A percentile compares a stretch with the other conserved stretches of the same genome.
phyloP scores from a whole-genome alignment of 306 rosid genomes.

The Rubus idaeus region DNA sequence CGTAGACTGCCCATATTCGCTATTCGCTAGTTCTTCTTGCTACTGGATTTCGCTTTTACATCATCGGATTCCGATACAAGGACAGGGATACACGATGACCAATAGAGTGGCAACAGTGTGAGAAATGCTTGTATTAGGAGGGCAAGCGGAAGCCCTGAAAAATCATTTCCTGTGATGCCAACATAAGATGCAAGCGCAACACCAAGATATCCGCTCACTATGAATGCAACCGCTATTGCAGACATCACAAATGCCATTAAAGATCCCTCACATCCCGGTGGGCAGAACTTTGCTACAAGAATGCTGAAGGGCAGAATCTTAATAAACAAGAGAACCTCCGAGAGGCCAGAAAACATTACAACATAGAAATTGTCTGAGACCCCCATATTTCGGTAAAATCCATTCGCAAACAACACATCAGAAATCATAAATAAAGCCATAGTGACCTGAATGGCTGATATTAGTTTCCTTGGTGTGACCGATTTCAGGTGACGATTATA shows the following conservation, averaged over 20 bases:
- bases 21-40: constrained; percentile 28
- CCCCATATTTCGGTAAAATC: constrained; percentile 64
- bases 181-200: constrained; percentile 67
- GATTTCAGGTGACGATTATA: constrained; percentile 62
- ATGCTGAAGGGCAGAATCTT: constrained; percentile 85
- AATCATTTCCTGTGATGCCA: constrained; percentile 62
- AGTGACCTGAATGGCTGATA: constrained; percentile 59
- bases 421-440: constrained; percentile 80
- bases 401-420: constrained; percentile 73
- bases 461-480: constrained; percentile 62
- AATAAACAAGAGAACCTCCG: constrained; percentile 67
- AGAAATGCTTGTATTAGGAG: constrained; percentile 65
- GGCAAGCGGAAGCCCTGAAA: constrained; percentile 71
- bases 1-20: not conserved
- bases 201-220: constrained; percentile 85
- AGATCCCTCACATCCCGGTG: constrained; percentile 91
- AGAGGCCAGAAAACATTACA: constrained; percentile 70
- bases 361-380: constrained; percentile 66
- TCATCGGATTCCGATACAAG: constrained; percentile 20
- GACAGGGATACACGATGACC: constrained; percentile 72
- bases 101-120: constrained; percentile 65
- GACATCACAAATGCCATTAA: constrained; percentile 91
- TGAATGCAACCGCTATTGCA: constrained; percentile 65
- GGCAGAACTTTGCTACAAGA: constrained; percentile 70
- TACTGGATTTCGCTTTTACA: constrained; percentile 33